Evolutionary conservation across 306 rosid genomes (phyloP).

Genomic region (Sesbania bispinosa): DNA sequence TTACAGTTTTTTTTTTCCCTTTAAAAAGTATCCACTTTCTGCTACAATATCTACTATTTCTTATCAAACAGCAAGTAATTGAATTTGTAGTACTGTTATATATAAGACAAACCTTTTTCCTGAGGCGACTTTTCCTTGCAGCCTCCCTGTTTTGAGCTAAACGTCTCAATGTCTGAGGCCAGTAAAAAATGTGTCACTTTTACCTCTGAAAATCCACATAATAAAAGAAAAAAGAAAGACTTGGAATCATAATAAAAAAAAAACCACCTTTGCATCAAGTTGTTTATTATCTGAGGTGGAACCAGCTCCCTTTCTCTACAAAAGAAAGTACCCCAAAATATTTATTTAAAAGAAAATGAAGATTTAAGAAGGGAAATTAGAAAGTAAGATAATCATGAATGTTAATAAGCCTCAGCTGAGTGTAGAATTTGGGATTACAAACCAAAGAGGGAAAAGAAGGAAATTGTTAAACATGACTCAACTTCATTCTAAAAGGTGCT

Average conservation of each 20-base stretch:
- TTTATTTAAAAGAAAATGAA: background rate
- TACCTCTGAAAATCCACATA: background rate
- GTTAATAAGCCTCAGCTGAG: background rate
- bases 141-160: conserved; percentile 97
- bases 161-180: conserved; percentile 73
- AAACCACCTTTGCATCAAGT: conserved; percentile 95
- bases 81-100: background rate
- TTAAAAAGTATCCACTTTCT: background rate
- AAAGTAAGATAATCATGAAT: background rate
- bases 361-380: background rate
- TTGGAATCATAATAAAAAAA: background rate
- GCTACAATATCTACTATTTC: background rate
- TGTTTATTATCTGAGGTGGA: conserved; percentile 77
- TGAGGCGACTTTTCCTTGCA: conserved; percentile 90
- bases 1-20: background rate
- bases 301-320: conserved; percentile 79
- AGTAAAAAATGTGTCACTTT: background rate
- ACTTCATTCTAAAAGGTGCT: background rate
- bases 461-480: background rate
- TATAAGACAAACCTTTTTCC: conserved; percentile 66
- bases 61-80: background rate
- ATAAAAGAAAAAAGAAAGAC: background rate
- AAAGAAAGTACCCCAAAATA: background rate
- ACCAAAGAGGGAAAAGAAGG: background rate
- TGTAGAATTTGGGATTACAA: background rate